A percentile compares a stretch with the other conserved stretches of the same genome.
Conservation (phyloP, 148 eudicot species). For the Spergularia bocconei region DNA sequence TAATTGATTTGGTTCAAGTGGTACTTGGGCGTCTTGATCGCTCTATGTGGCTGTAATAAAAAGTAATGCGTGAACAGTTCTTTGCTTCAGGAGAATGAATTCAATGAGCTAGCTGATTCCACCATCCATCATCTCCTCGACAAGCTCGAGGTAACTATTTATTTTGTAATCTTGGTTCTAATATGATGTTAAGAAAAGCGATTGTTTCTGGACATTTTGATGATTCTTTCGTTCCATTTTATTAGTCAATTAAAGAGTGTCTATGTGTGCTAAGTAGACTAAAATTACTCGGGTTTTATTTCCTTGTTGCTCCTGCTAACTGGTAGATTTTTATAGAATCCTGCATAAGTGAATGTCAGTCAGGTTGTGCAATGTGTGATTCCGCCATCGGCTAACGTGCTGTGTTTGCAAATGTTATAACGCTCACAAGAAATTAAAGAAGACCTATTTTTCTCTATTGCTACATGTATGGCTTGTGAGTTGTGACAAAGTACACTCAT, state of each 20-base stretch:
- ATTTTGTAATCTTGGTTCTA: not conserved
- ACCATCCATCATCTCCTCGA: slow-evolving; percentile 84
- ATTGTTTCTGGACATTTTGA: not conserved
- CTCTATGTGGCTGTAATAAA: slow-evolving; percentile 24
- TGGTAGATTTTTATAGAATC: not conserved
- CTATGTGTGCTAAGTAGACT: not conserved
- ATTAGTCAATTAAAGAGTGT: not conserved
- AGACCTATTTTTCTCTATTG: not conserved
- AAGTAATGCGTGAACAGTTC: slow-evolving; percentile 57
- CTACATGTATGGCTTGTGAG: not conserved
- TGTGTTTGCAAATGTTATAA: not conserved
- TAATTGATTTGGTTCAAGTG: not conserved
- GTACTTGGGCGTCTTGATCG: not conserved
- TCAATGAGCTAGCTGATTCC: slow-evolving; percentile 72
- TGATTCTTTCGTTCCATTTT: not conserved
- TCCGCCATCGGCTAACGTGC: not conserved
- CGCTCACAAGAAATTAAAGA: not conserved
- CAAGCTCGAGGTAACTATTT: slow-evolving; percentile 67
- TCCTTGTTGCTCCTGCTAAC: not conserved
- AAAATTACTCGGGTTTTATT: not conserved
- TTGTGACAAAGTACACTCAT: not conserved
- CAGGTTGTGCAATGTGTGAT: not conserved
- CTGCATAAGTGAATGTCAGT: not conserved
- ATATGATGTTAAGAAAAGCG: not conserved
- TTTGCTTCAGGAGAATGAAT: slow-evolving; percentile 80